Conservation (phyloP, 495 filamentous ascomycete genomes). For the Barbatosphaeria neglecta region DNA sequence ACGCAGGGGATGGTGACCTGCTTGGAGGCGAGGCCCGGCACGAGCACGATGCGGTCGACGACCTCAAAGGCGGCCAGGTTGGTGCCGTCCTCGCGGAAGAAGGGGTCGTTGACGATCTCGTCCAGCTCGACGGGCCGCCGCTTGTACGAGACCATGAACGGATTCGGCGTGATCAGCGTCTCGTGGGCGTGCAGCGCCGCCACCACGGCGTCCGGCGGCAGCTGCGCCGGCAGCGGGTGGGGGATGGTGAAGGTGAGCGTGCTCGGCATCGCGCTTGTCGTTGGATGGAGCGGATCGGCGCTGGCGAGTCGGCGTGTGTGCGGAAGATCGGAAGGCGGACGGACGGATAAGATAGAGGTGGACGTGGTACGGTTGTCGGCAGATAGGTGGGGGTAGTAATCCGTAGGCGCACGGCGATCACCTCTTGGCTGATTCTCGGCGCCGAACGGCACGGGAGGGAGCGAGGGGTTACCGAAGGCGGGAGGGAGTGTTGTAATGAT, state of each 20-base stretch:
- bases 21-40: constrained; percentile 22
- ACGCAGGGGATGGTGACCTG: constrained; percentile 18
- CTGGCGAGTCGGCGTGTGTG: too few relatives aligned
- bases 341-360: neutral
- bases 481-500: too few relatives aligned
- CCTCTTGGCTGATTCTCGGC: too few relatives aligned
- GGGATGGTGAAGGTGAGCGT: constrained; percentile 15
- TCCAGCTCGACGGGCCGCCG: constrained; percentile 10
- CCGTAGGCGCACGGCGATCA: too few relatives aligned
- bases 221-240: constrained; percentile 19
- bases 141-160: constrained; percentile 15
- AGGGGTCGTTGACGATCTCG: constrained; percentile 20
- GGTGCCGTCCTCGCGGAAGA: constrained; percentile 18
- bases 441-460: too few relatives aligned
- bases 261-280: neutral
- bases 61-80: constrained; percentile 18
- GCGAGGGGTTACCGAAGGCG: too few relatives aligned
- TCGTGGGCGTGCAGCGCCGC: constrained; percentile 18
- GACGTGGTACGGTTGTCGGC: too few relatives aligned
- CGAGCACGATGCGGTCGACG: constrained; percentile 24
- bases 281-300: too few relatives aligned
- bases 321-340: neutral
- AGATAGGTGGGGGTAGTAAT: too few relatives aligned
- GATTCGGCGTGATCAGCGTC: constrained; percentile 25
- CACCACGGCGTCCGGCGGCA: constrained; percentile 15